Base-by-base conservation (phyloP, 2,329 filamentous ascomycete genomes). In the Penicillium aurantiogriseum region DNA sequence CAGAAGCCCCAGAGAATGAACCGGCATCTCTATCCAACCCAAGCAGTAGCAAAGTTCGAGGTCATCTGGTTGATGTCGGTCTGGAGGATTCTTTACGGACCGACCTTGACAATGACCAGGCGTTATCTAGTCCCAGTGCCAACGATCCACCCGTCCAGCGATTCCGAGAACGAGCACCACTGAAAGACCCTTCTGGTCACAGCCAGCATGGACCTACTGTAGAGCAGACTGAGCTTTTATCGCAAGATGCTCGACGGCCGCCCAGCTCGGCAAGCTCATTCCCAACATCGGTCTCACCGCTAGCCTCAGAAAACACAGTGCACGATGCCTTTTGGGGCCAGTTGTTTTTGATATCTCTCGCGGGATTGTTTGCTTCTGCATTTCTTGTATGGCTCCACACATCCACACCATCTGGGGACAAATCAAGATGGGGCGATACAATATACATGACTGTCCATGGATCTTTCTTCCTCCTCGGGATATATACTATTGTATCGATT, bases 311-410 rank as follows among this genome's bases (percentile, higher is more conserved):
- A 68, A 83, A 89, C 23, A 91, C 91, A 58, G 83, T 84, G 49
- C 91, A 97, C 72, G 94, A 99, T 74, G 82, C 88, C 5, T 96
- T 97, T 76, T 99, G 94, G 82, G 91, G 90, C 4, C 92, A 91
- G 76, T 81, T 97, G 43, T 99, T 92, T 72, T 78, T 96, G 47
- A 94, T 97, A 67, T 87, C 87, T 35, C 78, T 96, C 52, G 92
- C 90, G 45, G 89, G 88, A 39, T 84, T 97, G 69, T 85, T 97
- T 68, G 90, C 93, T 13, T 93, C 92, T 0, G 95, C 92, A 68
- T 87, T 96, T 62, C 82, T 99, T 15, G 89, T 96, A 25, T 95
- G 90, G 80, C 82, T 99, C 40, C 91, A 97, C 71, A 97, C 93
- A 2, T 86, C 89, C 19, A 79, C 87, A 0, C 88, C 89, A 5